Evolutionary conservation across 441 rosid species (phyloP).

Genomic region (Viola pubescens): DNA sequence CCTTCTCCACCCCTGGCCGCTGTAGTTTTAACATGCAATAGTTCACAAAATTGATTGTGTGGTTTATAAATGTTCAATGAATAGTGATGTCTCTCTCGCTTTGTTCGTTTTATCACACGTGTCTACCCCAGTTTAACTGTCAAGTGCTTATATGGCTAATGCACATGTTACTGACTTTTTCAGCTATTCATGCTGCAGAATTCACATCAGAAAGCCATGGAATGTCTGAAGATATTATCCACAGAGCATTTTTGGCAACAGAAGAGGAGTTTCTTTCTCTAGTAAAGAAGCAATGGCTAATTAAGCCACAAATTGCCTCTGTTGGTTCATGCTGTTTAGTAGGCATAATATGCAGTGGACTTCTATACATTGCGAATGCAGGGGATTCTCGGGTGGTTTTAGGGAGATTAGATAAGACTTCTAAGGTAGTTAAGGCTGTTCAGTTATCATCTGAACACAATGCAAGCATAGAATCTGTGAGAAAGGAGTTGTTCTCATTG

Average conservation of each 20-base stretch:
- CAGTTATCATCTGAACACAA: conserved; percentile 81
- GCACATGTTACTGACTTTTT: conserved; percentile 32
- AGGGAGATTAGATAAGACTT: conserved; percentile 41
- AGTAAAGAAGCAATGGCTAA: conserved; percentile 58
- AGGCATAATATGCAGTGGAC: conserved; percentile 65
- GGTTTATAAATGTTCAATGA: too few relatives aligned
- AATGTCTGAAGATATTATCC: conserved; percentile 73
- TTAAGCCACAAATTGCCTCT: conserved; percentile 75
- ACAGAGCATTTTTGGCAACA: conserved; percentile 65
- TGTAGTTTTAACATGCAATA: background rate
- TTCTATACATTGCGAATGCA: conserved; percentile 69
- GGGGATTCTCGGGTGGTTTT: conserved; percentile 89
- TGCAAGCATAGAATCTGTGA: conserved; percentile 68
- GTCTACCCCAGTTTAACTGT: conserved; percentile 1
- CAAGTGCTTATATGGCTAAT: conserved; percentile 27
- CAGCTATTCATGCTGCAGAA: conserved; percentile 55
- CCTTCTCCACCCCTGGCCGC: background rate
- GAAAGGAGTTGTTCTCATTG: conserved; percentile 65
- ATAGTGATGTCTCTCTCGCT: too few relatives aligned
- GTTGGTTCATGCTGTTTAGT: conserved; percentile 90
- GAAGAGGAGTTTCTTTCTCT: conserved; percentile 79
- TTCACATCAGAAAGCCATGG: conserved; percentile 53
- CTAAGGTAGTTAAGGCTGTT: conserved; percentile 61
- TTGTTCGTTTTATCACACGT: background rate
- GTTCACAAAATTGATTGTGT: background rate